Percentiles rank a stretch among this genome's conserved stretches.
Evolutionary conservation across 169 alveolate genomes (phyloP).

Genomic region (Miamiensis avidus): DNA sequence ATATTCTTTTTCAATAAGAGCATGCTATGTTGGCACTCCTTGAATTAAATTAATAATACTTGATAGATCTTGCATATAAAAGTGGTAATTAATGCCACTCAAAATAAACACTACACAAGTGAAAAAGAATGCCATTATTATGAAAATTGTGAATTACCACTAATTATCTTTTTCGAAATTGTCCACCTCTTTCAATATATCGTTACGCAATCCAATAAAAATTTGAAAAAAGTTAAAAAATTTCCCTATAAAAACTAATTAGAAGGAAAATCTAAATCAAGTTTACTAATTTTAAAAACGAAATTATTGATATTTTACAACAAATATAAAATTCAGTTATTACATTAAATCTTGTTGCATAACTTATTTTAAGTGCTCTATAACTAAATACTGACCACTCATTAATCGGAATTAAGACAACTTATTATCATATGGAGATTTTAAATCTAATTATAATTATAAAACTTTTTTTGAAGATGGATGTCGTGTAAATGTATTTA

Average conservation of each 20-base stretch:
- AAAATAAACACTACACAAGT: not conserved
- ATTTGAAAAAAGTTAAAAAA: not conserved
- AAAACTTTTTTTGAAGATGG: not conserved
- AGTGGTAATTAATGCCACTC: not conserved
- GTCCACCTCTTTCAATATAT: not conserved
- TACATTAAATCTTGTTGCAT: not conserved
- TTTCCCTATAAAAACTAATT: not conserved
- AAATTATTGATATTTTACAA: no score
- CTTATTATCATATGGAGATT: not conserved
- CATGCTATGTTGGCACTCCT: not conserved
- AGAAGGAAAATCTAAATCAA: not conserved
- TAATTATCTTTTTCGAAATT: no score
- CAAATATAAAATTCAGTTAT: no score
- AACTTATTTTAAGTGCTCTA: not conserved
- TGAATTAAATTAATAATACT: no score
- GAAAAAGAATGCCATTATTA: not conserved
- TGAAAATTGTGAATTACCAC: no score
- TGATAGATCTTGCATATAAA: not conserved
- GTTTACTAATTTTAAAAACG: not conserved
- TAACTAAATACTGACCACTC: not conserved
- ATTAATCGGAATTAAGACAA: not conserved
- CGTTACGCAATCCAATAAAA: not conserved
- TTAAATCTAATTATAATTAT: not conserved
- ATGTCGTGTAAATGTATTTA: not conserved
- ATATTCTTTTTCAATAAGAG: not conserved